These are phyloP conservation scores for Rutstroemia sp. DNA, from an alignment of 2,329 filamentous ascomycete species.

Conservation along the genomic window DNA sequence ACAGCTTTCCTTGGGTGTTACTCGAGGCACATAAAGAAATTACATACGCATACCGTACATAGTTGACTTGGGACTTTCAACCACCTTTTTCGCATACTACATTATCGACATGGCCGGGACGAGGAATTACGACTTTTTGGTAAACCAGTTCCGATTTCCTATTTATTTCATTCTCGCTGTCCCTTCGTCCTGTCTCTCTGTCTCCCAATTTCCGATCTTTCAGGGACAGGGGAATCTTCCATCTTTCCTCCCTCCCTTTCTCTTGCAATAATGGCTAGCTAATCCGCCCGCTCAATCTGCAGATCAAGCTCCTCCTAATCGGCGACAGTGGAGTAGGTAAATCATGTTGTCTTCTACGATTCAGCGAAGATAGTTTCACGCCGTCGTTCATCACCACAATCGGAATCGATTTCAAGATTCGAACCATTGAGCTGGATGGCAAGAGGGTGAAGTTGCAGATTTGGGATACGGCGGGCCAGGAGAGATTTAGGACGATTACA, in stretches of 20 bases:
- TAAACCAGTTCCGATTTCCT: constrained; percentile 36
- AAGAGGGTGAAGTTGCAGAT: constrained; percentile 99
- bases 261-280: not conserved
- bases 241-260: not conserved
- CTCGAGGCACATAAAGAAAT: not conserved
- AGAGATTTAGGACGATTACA: constrained; percentile 97
- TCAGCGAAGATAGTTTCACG: constrained; percentile 98
- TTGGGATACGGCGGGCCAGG: constrained; percentile 98
- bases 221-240: not conserved
- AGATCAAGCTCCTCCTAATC: constrained; percentile 97
- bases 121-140: constrained; percentile 98
- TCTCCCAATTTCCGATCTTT: not conserved
- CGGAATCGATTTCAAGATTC: constrained; percentile 99
- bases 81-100: not conserved
- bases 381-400: constrained; percentile 99
- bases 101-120: constrained; percentile 72
- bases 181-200: not conserved
- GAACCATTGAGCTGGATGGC: constrained; percentile 96
- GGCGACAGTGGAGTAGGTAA: constrained; percentile 99
- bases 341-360: constrained; percentile 95
- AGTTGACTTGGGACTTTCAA: constrained; percentile 12
- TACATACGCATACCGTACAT: not conserved
- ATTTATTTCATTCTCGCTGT: not conserved
- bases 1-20: not conserved
- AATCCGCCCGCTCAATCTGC: not conserved